Percentiles rank a stretch among this genome's conserved stretches.
Evolutionary conservation across 2,329 filamentous ascomycete genomes (phyloP).

Genomic region (Aspergillus transmontanensis): DNA sequence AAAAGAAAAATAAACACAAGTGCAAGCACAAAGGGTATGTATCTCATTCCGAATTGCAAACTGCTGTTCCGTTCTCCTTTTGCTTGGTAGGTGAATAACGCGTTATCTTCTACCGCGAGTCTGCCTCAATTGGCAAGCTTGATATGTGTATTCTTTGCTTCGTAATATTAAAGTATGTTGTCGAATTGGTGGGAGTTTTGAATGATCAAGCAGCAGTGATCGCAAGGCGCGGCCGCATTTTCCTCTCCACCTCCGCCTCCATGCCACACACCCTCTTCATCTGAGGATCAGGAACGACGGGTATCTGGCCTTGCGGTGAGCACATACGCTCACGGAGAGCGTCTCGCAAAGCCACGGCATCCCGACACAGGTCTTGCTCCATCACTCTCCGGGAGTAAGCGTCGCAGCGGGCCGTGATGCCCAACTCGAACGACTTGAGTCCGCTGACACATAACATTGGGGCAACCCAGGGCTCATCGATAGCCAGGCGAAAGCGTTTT

Average conservation of each 20-base stretch:
- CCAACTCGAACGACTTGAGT: slow-evolving; percentile 34
- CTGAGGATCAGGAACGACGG: slow-evolving; percentile 6
- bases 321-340: slow-evolving; percentile 29
- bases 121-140: neutral
- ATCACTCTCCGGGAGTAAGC: slow-evolving; percentile 27
- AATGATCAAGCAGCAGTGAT: slow-evolving; percentile 32
- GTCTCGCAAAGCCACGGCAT: slow-evolving; percentile 31
- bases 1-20: neutral
- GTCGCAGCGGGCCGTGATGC: slow-evolving; percentile 38
- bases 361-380: slow-evolving; percentile 29
- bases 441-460: slow-evolving; percentile 34
- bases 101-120: too few relatives aligned
- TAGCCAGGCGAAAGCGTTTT: slow-evolving; percentile 27
- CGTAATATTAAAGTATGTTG: neutral
- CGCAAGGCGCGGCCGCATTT: slow-evolving; percentile 23
- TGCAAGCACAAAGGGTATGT: neutral
- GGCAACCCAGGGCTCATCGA: slow-evolving; percentile 32
- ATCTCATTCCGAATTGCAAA: neutral
- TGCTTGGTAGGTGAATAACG: too few relatives aligned
- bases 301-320: slow-evolving; percentile 9
- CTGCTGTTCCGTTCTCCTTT: neutral
- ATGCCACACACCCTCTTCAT: slow-evolving; percentile 8
- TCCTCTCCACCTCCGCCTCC: neutral
- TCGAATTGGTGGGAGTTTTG: too few relatives aligned
- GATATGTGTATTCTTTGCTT: neutral